Percentiles rank a stretch among this genome's conserved stretches.
These are phyloP conservation scores for Fusarium cyanostomum DNA, from an alignment of 2,329 filamentous ascomycete genomes.

Conservation along the genomic window DNA sequence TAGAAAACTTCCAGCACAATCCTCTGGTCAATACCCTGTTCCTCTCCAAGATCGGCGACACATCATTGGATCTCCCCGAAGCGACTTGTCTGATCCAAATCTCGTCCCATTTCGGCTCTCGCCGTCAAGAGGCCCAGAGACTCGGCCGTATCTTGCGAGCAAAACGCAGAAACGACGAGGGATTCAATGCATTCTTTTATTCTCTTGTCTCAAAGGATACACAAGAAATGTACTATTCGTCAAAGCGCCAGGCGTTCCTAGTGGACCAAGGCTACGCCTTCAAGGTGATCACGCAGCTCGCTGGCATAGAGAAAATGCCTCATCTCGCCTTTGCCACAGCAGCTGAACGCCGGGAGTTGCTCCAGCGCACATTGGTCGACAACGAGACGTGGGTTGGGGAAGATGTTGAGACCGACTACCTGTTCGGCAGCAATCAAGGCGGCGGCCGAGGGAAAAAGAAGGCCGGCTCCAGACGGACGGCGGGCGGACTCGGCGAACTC, in stretches of 20 bases:
- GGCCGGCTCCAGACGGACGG: background rate
- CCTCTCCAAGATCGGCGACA: slow-evolving; percentile 94
- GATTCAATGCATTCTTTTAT: slow-evolving; percentile 97
- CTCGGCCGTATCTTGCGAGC: slow-evolving; percentile 89
- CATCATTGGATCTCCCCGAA: slow-evolving; percentile 90
- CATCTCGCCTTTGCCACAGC: slow-evolving; percentile 78
- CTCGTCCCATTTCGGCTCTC: slow-evolving; percentile 92
- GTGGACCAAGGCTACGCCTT: slow-evolving; percentile 96
- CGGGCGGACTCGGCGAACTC: background rate
- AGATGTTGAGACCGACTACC: slow-evolving; percentile 1
- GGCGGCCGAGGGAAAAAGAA: background rate
- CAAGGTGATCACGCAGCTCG: slow-evolving; percentile 92
- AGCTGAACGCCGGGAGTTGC: slow-evolving; percentile 78
- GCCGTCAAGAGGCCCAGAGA: slow-evolving; percentile 91
- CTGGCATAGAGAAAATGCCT: slow-evolving; percentile 80
- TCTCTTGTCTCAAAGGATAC: slow-evolving; percentile 93
- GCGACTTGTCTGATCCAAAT: slow-evolving; percentile 95
- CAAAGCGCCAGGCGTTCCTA: slow-evolving; percentile 89
- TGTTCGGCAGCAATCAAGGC: too few relatives aligned
- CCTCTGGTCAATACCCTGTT: slow-evolving; percentile 88
- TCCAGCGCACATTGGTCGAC: slow-evolving; percentile 83
- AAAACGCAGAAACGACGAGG: slow-evolving; percentile 91
- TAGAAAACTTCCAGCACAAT: slow-evolving; percentile 93
- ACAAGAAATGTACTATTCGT: slow-evolving; percentile 85
- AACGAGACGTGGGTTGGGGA: slow-evolving; percentile 62